Conservation (phyloP, 208 protist genomes). For the Phytomonas sp. region DNA sequence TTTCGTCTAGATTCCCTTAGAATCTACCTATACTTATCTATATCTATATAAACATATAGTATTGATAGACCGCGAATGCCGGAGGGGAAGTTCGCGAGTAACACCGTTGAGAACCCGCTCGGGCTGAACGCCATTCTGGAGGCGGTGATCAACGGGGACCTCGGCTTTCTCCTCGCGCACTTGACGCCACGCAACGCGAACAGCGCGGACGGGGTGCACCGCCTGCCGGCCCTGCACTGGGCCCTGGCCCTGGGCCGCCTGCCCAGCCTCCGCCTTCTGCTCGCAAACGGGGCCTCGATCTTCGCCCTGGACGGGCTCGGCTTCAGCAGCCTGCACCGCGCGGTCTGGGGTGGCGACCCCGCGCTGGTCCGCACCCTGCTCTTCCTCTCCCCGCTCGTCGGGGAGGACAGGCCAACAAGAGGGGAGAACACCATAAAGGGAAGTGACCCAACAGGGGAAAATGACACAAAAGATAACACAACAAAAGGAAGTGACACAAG, state of each 20-base stretch:
- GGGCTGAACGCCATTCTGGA: slow-evolving; percentile 21
- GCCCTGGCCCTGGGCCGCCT: slow-evolving; percentile 44
- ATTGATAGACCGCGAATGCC: no score
- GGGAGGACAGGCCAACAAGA: neutral
- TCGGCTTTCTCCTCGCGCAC: slow-evolving; percentile 23
- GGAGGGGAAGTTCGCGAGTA: no score
- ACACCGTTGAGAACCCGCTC: neutral
- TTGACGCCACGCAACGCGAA: slow-evolving; percentile 72
- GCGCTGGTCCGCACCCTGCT: slow-evolving; percentile 45
- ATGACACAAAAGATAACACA: neutral
- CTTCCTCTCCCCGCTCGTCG: slow-evolving; percentile 25
- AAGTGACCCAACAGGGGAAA: neutral
- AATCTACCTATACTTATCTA: no score
- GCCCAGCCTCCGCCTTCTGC: slow-evolving; percentile 37
- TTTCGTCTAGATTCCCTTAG: no score
- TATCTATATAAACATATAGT: no score
- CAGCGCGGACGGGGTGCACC: slow-evolving; percentile 50
- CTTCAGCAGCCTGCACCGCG: slow-evolving; percentile 69
- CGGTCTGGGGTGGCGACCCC: slow-evolving; percentile 66
- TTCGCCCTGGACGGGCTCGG: slow-evolving; percentile 41
- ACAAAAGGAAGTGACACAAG: neutral
- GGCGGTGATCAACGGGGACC: slow-evolving; percentile 41
- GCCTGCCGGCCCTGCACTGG: slow-evolving; percentile 65
- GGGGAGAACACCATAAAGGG: neutral
- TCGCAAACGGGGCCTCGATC: slow-evolving; percentile 51